phyloP scores from a whole-genome alignment of 352 stramenopile genomes.

The Phytophthora agathidicida region DNA sequence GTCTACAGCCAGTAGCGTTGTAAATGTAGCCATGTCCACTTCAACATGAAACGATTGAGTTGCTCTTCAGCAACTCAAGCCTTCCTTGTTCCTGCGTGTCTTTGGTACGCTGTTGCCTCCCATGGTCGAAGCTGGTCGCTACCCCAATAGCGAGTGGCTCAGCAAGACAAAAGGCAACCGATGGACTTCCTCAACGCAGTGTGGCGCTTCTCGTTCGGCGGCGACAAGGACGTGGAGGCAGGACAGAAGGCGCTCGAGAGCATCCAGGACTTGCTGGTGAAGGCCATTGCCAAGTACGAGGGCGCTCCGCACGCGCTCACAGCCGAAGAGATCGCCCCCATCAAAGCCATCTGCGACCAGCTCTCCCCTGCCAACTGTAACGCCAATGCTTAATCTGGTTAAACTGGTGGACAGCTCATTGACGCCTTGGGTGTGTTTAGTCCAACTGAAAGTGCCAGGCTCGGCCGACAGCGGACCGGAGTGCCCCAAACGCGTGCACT shows the following conservation, averaged over 20 bases:
- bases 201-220: conserved; percentile 47
- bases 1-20: conserved; percentile 20
- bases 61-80: not conserved
- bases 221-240: conserved; percentile 32
- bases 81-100: not conserved
- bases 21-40: conserved; percentile 8
- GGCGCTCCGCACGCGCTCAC: conserved; percentile 49
- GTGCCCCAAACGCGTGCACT: conserved; percentile 50
- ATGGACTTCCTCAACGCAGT: conserved; percentile 60
- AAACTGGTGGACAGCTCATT: not conserved
- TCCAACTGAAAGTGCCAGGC: conserved; percentile 59
- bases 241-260: conserved; percentile 51
- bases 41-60: conserved; percentile 2
- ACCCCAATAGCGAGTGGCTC: too few relatives aligned
- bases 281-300: conserved; percentile 43
- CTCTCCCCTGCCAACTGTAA: conserved; percentile 74
- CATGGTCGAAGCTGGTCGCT: too few relatives aligned
- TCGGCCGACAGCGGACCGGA: conserved; percentile 5
- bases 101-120: too few relatives aligned
- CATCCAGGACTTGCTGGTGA: conserved; percentile 55
- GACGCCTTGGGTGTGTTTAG: conserved; percentile 28
- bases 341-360: conserved; percentile 73
- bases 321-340: conserved; percentile 59
- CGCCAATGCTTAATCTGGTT: not conserved
- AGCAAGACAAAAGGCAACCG: too few relatives aligned